Conservation (phyloP, 2,329 filamentous ascomycete species). For the Zalaria obscura region DNA sequence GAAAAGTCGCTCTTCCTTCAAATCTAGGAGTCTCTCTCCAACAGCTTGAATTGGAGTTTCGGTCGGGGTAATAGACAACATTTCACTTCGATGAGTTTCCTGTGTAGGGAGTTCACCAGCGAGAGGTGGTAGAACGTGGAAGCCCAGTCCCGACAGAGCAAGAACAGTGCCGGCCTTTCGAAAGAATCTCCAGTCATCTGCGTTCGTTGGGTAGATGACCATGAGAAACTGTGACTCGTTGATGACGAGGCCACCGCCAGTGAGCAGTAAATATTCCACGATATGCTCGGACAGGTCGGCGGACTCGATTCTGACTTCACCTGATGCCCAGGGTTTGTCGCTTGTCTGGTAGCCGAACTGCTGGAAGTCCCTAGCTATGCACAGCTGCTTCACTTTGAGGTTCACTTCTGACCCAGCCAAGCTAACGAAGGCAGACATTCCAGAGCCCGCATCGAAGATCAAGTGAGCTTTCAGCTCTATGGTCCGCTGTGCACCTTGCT, state of each 20-base stretch:
- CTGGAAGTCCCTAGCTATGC: slow-evolving; percentile 3
- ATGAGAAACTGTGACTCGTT: slow-evolving; percentile 7
- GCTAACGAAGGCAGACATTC: neutral
- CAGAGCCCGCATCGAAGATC: neutral
- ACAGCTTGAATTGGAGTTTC: neutral
- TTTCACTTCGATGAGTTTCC: neutral
- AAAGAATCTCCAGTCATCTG: slow-evolving; percentile 15
- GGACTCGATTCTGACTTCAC: neutral
- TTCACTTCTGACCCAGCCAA: neutral
- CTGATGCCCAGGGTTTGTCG: slow-evolving; percentile 1
- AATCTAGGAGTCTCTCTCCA: slow-evolving; percentile 1
- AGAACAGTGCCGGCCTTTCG: neutral
- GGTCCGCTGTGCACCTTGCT: too few species aligned
- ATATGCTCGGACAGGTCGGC: neutral
- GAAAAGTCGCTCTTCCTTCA: slow-evolving; percentile 1
- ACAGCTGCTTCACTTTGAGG: neutral
- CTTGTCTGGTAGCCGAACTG: neutral
- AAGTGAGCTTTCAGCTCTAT: too few species aligned
- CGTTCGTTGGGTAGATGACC: slow-evolving; percentile 12
- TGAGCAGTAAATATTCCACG: slow-evolving; percentile 10
- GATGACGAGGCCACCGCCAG: slow-evolving; percentile 8
- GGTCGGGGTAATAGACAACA: neutral
- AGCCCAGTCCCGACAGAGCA: slow-evolving; percentile 1
- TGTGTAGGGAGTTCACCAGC: neutral
- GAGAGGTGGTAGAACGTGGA: slow-evolving; percentile 2